Percentiles rank a stretch among this genome's conserved stretches.
These are phyloP conservation scores for Pseudogymnoascus sp. DNA, from an alignment of 2,329 filamentous ascomycete genomes.

Conservation along the genomic window DNA sequence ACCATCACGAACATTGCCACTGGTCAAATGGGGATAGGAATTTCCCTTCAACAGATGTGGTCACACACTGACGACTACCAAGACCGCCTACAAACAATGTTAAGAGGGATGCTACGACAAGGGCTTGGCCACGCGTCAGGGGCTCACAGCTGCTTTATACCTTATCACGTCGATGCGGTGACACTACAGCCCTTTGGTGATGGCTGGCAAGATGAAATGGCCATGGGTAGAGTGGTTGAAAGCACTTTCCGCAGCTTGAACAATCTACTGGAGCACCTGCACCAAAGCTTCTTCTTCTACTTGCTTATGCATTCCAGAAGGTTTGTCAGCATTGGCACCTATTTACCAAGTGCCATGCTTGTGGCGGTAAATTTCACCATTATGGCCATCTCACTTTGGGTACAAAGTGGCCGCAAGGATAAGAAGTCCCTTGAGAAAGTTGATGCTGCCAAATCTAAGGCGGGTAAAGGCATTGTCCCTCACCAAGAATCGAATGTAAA, in stretches of 20 bases:
- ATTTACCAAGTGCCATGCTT: conserved; percentile 95
- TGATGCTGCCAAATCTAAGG: conserved; percentile 9
- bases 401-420: conserved; percentile 59
- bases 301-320: conserved; percentile 82
- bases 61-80: conserved; percentile 67
- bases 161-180: conserved; percentile 94
- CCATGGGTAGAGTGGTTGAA: conserved; percentile 80
- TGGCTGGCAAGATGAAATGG: conserved; percentile 98
- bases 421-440: conserved; percentile 10
- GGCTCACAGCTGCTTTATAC: conserved; percentile 91
- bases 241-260: conserved; percentile 89
- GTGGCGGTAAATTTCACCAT: conserved; percentile 92
- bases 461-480: conserved; percentile 20
- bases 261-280: conserved; percentile 90
- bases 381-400: conserved; percentile 90
- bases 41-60: conserved; percentile 80
- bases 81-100: conserved; percentile 77
- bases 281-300: conserved; percentile 99
- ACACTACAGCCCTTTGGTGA: conserved; percentile 84
- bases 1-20: conserved; percentile 80
- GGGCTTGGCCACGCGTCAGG: conserved; percentile 82
- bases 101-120: conserved; percentile 87
- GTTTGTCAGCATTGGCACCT: conserved; percentile 97
- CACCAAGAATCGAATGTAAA: conserved; percentile 18
- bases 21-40: conserved; percentile 84